Evolutionary conservation across 495 filamentous ascomycete genomes (phyloP).

Genomic region (Penicillium cataractarum): DNA sequence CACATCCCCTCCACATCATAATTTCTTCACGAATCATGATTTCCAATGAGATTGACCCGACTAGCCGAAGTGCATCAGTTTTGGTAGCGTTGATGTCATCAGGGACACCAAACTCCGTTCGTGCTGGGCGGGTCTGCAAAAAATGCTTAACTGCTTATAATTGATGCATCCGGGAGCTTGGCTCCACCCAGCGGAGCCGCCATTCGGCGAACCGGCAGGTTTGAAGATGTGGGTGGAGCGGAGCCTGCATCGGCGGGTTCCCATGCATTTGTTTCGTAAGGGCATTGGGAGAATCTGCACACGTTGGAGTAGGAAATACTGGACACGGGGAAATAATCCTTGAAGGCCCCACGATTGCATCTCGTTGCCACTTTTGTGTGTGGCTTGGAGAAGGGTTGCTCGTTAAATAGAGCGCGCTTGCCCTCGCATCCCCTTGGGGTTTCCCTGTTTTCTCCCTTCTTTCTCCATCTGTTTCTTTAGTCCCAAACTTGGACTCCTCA

Average conservation of each 20-base stretch:
- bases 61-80: not conserved
- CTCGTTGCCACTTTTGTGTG: constrained; percentile 29
- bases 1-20: not conserved
- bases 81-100: constrained; percentile 26
- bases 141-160: constrained; percentile 33
- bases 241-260: constrained; percentile 13
- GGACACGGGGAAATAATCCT: constrained; percentile 8
- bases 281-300: not conserved
- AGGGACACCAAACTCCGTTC: constrained; percentile 27
- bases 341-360: constrained; percentile 25
- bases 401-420: constrained; percentile 22
- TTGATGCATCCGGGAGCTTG: constrained; percentile 32
- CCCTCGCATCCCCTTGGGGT: constrained; percentile 19
- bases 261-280: not conserved
- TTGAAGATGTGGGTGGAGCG: constrained; percentile 9
- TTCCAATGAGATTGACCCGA: not conserved
- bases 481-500: constrained; percentile 5
- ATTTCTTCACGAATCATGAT: not conserved
- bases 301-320: not conserved
- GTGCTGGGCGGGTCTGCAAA: constrained; percentile 11
- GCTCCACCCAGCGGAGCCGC: constrained; percentile 19
- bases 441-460: constrained; percentile 20
- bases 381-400: not conserved
- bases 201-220: constrained; percentile 23
- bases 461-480: constrained; percentile 17